Evolutionary conservation across 805 yeast species (phyloP), one percentile per base, ranked within the genome.

Genomic region (Yamadazyma kitorensis): DNA sequence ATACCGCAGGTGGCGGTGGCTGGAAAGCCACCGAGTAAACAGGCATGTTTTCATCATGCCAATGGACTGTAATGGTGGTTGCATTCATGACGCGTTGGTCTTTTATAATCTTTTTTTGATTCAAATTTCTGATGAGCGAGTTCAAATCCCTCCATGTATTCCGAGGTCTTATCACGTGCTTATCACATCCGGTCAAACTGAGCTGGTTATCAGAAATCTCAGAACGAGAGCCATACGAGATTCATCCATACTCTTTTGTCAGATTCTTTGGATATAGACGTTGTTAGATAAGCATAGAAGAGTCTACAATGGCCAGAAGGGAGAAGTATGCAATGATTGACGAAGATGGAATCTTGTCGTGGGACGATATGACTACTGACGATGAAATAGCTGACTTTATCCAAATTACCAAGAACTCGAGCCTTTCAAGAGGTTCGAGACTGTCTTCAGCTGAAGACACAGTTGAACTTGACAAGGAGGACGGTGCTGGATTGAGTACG

Each of bases 1-100:
- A n/a, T 16, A 9, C 30, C 8, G 40, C 24, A 6, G 26, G 24
- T 11, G 5, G 11, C 10, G 9, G 29, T 1, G 80, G 80, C 51
- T 83, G 89, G 52, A 80, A 77, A 39, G 75, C 74, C 2, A 80
- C 70, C 13, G 81, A 71, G 50, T 84, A 85, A 2, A 85, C 80
- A 0, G 94, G 91, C 48, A 78, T 79, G 26, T 76, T 79, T 37
- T 79, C 82, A 39, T 84, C 81, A 49, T 80, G 87, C 87, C 87
- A 80, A 50, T 80, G 83, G 11, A 80, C 72, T 1, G 82, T 70
- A 20, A 80, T 59, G 2, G 80, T 75, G 20, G 57, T 41, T 4
- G 67, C 55, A 39, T 65, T 56, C 71, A 67, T 64, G 26, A 33
- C 26, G 25, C 36, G 34, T 24, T 11, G 10, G n/a, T 23, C 5